Conservation (phyloP, 345 rosid species). For the Euphorbia peplus region DNA sequence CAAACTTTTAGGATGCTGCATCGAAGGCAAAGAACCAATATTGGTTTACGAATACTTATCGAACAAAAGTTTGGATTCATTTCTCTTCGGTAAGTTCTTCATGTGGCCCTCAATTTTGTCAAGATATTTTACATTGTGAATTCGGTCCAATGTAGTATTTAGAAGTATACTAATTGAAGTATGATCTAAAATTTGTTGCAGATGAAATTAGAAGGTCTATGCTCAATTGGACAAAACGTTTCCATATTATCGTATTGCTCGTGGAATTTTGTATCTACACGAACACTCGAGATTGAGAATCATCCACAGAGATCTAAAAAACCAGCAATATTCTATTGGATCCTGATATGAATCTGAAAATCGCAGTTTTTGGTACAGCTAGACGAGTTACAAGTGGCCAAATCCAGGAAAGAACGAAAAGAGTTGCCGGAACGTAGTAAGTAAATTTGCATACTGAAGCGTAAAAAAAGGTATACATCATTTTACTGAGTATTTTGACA, state of each 20-base stretch:
- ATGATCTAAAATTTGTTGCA: conserved; percentile 11
- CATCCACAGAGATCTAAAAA: conserved; percentile 72
- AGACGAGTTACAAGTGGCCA: conserved; percentile 49
- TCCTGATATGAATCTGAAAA: conserved; percentile 44
- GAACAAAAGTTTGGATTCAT: conserved; percentile 66
- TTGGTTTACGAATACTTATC: conserved; percentile 76
- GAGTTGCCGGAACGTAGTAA: conserved; percentile 34
- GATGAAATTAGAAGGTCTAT: conserved; percentile 30
- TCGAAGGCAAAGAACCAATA: conserved; percentile 57
- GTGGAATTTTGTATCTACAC: conserved; percentile 66
- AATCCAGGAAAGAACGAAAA: conserved; percentile 34
- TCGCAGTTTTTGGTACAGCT: conserved; percentile 64
- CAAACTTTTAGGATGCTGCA: conserved; percentile 59
- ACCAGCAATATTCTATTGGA: conserved; percentile 59
- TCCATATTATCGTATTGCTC: conserved; percentile 52
- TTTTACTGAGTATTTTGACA: no score
- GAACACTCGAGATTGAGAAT: conserved; percentile 55
- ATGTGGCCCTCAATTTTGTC: neutral
- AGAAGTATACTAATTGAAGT: neutral
- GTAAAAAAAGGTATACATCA: no score
- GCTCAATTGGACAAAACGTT: conserved; percentile 53
- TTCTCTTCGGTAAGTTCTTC: conserved; percentile 53
- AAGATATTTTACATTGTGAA: no score
- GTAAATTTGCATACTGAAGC: neutral
- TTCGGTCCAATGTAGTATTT: neutral